A percentile compares a stretch with the other conserved stretches of the same genome.
Evolutionary conservation across 106 monocot genomes (phyloP).

Genomic region (Narthecium ossifragum): DNA sequence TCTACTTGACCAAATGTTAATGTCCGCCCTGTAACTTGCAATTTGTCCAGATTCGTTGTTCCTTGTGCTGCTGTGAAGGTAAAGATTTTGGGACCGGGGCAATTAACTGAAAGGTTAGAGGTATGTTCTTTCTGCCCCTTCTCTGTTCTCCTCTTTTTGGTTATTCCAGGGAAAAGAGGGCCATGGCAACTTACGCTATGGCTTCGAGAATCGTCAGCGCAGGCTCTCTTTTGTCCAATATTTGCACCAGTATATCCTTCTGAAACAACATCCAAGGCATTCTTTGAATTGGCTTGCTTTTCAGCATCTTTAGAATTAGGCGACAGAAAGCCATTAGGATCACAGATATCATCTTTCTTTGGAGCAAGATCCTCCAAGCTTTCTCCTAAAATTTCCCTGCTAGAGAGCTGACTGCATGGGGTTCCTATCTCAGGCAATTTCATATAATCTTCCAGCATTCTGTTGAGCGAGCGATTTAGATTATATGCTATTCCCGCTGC

Average conservation of each 20-base stretch:
- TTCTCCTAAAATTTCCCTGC: conserved; percentile 18
- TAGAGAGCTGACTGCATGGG: conserved; percentile 1
- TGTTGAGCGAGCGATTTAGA: conserved; percentile 12
- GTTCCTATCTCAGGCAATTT: conserved; percentile 7
- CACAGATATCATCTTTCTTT: conserved; percentile 2
- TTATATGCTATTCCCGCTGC: conserved; percentile 12
- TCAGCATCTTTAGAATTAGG: background rate
- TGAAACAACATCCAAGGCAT: background rate
- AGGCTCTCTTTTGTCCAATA: conserved; percentile 4
- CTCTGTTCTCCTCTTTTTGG: conserved; percentile 45
- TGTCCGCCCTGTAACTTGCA: conserved; percentile 8
- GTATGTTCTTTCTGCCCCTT: conserved; percentile 8
- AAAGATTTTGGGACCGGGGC: background rate
- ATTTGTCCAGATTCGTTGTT: conserved; percentile 18
- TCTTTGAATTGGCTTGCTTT: conserved; percentile 4
- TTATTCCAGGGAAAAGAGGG: conserved; percentile 7
- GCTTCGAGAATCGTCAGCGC: background rate
- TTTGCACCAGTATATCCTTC: conserved; percentile 18
- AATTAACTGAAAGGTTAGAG: background rate
- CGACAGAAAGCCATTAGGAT: background rate
- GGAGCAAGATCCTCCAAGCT: conserved; percentile 29
- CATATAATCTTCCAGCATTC: conserved; percentile 8
- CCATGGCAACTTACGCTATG: background rate
- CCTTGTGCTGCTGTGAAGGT: conserved; percentile 25
- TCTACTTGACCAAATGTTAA: conserved; percentile 8